phyloP scores from a whole-genome alignment of 352 stramenopile genomes.

The Phytophthora kernoviae region DNA sequence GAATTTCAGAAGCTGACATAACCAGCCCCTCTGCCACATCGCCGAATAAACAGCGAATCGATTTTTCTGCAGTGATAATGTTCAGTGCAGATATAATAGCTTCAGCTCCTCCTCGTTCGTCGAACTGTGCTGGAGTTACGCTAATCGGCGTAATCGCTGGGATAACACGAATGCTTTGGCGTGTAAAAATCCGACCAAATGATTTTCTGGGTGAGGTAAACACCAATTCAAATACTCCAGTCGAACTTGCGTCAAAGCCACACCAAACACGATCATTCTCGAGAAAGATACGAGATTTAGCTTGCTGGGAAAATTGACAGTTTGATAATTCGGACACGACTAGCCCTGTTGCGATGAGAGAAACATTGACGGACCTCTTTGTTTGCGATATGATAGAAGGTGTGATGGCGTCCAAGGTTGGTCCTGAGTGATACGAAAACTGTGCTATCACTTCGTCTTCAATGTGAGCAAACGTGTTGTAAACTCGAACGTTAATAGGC shows the following conservation, averaged over 20 bases:
- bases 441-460: constrained; percentile 5
- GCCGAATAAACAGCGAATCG: constrained; percentile 47
- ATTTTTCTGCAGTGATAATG: constrained; percentile 19
- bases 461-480: constrained; percentile 31
- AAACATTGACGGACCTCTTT: constrained; percentile 17
- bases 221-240: constrained; percentile 28
- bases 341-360: constrained; percentile 35
- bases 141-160: constrained; percentile 21
- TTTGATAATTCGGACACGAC: constrained; percentile 18
- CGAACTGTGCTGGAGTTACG: constrained; percentile 37
- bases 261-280: constrained; percentile 23
- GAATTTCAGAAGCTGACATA: constrained; percentile 33
- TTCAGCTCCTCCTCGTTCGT: constrained; percentile 49
- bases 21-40: constrained; percentile 20
- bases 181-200: constrained; percentile 19
- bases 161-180: constrained; percentile 39
- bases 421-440: constrained; percentile 36
- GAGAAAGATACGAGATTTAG: constrained; percentile 12
- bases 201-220: constrained; percentile 18
- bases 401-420: constrained; percentile 28
- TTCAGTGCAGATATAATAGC: constrained; percentile 39
- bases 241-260: constrained; percentile 36
- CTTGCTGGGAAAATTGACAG: constrained; percentile 38
- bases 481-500: constrained; percentile 27
- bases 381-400: constrained; percentile 46